Evolutionary conservation across 768 basidiomycete species (phyloP), one percentile per base, ranked within the genome.

Genomic region (Russula sp.): DNA sequence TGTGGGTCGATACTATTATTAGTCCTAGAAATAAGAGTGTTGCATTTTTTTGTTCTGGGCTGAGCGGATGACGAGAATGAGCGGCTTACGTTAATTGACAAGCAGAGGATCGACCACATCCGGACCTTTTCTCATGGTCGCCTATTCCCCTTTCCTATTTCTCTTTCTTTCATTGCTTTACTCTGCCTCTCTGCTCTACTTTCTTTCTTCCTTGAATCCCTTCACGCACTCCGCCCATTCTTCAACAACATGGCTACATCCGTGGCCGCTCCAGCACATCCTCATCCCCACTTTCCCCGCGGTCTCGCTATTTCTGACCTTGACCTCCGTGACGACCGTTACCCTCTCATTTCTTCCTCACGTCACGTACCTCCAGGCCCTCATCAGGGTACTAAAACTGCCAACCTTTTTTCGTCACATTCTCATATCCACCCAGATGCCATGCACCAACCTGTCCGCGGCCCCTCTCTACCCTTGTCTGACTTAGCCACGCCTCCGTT

Each of bases 281-380:
- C 72, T 61, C 73, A 81, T 68, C 85, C 72, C 63, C 73, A 81
- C 66, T 85, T 84, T 74, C 77, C 84, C 57, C 79, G 79, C 70
- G 75, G 79, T 48, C 78, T 87, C 63, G 71, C 77, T 46, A 79
- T 86, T 73, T 76, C 81, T 62, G 86, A 87, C 62, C 78, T 84
- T 66, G 84, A 86, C 74, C 81, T 84, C 73, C 79, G 80, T 70
- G 87, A 87, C 77, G 82, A 81, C 71, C 79, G 87, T 71, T 86
- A 87, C 68, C 77, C 81, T 18, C 53, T 50, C 20, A 62, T 76
- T 54, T 70, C 77, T 22, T 61, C 74, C 34, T 57, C 70, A 26
- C 52, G 56, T 63, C 52, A 64, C 64, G 50, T 56, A 57, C 50
- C 67, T 59, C 49, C 64, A 16, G 8, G 44, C 61, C 49, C 38